Base-by-base conservation (phyloP, 345 rosid species). In the Raphanus sativus region DNA sequence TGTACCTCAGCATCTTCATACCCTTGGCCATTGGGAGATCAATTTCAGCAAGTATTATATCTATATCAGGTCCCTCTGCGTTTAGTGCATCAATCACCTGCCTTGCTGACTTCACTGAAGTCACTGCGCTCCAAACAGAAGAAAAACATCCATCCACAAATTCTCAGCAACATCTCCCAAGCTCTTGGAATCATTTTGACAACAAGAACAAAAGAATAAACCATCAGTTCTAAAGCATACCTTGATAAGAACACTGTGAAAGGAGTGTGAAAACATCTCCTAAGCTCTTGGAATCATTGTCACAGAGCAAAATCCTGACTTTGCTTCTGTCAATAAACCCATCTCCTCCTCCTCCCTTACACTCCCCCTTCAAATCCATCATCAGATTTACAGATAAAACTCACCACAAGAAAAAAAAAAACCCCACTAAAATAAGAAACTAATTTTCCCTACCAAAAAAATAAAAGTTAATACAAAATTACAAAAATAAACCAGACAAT, bases 21-120 rank as follows among this genome's bases (percentile, higher is more conserved):
- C 99, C 99, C 82, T 95, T 95, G 55, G 82, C 80, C 96, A 92
- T 88, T 67, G 97, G 99, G 69, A 95, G 92, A 86, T 95, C 96
- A 74, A 95, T 94, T 81, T 95, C 99, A 16, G 99, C 87, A 50
- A 95, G 94, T 73, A 95, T 91, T 34, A 95, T 86, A 86, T 95
- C 99, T 59, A 95, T 92, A 71, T 91, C 94, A 76, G 96, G 86
- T 58, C 98, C 99, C 81, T 95, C 98, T 4, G 97, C 99, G 83
- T 92, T 95, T 70, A 95, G 77, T 68, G 97, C 96, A 86, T 91
- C 95, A 79, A 95, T 89, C 71, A 95, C 98, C 75, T 95, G 98
- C 78, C 99, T 91, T 65, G 97, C 94, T 38, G 99, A 90, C 75
- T 82, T 88, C 79, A 92, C 99, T 1, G 93, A 64, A 61, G 95